A percentile compares a stretch with the other conserved stretches of the same genome.
These are phyloP conservation scores for Wallemia ichthyophaga DNA, from an alignment of 1,284 basidiomycete genomes.

Conservation along the genomic window DNA sequence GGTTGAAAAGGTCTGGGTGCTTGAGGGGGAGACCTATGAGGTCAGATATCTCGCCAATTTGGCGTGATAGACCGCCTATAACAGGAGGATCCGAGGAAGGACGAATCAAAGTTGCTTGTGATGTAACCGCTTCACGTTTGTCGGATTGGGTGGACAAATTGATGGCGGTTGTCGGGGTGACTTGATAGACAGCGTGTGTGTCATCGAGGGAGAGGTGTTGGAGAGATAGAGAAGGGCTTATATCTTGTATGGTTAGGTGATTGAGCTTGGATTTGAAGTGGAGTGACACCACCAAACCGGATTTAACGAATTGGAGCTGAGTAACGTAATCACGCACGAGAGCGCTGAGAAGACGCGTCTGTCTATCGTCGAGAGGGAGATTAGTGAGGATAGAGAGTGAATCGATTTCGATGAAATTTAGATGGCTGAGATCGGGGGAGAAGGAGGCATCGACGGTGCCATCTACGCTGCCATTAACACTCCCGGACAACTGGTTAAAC, in stretches of 20 bases:
- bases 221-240: neutral
- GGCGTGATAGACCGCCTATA: conserved; percentile 63
- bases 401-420: neutral
- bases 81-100: conserved; percentile 14
- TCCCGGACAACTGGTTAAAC: too few species aligned
- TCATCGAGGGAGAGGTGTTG: neutral
- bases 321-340: neutral
- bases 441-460: too few species aligned
- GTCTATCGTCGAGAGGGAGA: neutral
- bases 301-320: neutral
- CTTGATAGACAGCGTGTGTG: neutral
- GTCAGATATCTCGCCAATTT: conserved; percentile 65
- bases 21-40: conserved; percentile 83
- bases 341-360: neutral
- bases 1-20: conserved; percentile 58
- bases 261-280: neutral
- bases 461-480: too few species aligned
- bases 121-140: neutral
- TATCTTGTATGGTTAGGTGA: neutral
- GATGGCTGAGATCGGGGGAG: neutral
- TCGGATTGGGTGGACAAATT: neutral
- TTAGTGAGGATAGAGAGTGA: neutral
- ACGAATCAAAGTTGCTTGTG: neutral
- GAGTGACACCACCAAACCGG: neutral
- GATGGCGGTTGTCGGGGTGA: neutral